Evolutionary conservation across 1,284 basidiomycete genomes (phyloP).

Genomic region (Wolfiporia cocos): DNA sequence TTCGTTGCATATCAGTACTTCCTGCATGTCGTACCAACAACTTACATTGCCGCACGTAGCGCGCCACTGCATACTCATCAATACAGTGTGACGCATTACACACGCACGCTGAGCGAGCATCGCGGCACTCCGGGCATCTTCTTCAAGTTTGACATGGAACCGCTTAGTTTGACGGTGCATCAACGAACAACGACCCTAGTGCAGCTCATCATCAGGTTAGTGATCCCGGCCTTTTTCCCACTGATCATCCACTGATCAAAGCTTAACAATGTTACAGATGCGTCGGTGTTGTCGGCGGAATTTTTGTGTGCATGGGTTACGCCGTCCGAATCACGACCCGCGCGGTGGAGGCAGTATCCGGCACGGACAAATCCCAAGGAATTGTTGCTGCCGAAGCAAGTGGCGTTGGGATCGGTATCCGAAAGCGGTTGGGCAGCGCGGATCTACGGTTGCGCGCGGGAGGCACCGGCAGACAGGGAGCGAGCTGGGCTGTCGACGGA

Average conservation of each 20-base stretch:
- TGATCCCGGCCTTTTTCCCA: conserved; percentile 7
- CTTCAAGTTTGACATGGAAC: conserved; percentile 96
- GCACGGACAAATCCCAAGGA: conserved; percentile 48
- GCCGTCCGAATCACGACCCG: conserved; percentile 63
- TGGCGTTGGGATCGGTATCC: conserved; percentile 37
- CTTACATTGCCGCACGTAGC: conserved; percentile 71
- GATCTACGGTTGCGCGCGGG: conserved; percentile 37
- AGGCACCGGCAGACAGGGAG: conserved; percentile 28
- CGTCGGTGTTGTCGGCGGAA: conserved; percentile 75
- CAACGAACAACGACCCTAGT: conserved; percentile 82
- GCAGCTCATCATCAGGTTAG: conserved; percentile 76
- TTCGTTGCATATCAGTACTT: conserved; percentile 97
- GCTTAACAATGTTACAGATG: conserved; percentile 32
- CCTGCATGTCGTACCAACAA: conserved; percentile 91
- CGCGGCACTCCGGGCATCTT: conserved; percentile 88
- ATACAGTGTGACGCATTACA: conserved; percentile 95
- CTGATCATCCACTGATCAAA: neutral
- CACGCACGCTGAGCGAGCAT: conserved; percentile 71
- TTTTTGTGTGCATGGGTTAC: conserved; percentile 77
- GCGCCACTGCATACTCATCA: conserved; percentile 77
- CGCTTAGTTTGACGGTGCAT: conserved; percentile 78
- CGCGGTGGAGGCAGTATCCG: conserved; percentile 62
- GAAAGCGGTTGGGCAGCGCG: conserved; percentile 41
- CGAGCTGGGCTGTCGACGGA: conserved; percentile 39
- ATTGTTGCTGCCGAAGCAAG: conserved; percentile 60